Evolutionary conservation across 257 asterid genomes (phyloP).

Genomic region (Striga asiatica): DNA sequence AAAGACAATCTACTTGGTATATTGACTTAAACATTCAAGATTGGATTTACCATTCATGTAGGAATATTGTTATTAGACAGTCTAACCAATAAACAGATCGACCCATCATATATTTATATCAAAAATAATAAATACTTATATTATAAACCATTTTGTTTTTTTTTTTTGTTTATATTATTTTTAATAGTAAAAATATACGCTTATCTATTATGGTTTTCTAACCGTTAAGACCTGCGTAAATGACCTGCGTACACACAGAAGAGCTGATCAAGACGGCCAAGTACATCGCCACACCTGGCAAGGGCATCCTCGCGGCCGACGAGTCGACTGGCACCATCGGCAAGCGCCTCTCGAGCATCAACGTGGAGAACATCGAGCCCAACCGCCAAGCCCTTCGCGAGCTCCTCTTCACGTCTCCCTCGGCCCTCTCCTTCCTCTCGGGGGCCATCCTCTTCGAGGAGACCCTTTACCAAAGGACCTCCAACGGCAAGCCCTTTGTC

Average conservation of each 20-base stretch:
- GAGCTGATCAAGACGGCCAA: slow-evolving; percentile 80
- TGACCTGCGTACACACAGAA: slow-evolving; percentile 21
- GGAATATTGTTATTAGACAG: no score
- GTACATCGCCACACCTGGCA: slow-evolving; percentile 77
- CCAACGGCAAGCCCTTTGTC: slow-evolving; percentile 66
- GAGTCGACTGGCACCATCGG: slow-evolving; percentile 93
- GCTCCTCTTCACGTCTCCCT: slow-evolving; percentile 80
- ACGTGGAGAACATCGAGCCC: slow-evolving; percentile 68
- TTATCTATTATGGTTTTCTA: no score
- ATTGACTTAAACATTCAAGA: no score
- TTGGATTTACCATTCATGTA: no score
- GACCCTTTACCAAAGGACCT: slow-evolving; percentile 70
- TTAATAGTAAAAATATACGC: no score
- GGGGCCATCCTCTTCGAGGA: slow-evolving; percentile 90
- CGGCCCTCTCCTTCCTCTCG: slow-evolving; percentile 62
- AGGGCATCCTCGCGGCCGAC: slow-evolving; percentile 84
- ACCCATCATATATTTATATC: no score
- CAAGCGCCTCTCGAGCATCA: slow-evolving; percentile 63
- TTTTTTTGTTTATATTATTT: no score
- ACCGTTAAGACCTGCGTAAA: no score
- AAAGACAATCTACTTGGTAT: no score
- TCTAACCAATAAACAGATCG: no score
- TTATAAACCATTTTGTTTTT: no score
- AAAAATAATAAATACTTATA: no score
- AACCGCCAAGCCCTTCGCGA: slow-evolving; percentile 83